A percentile compares a stretch with the other conserved stretches of the same genome.
Conservation (phyloP, 345 rosid genomes). For the Citrus maxima region DNA sequence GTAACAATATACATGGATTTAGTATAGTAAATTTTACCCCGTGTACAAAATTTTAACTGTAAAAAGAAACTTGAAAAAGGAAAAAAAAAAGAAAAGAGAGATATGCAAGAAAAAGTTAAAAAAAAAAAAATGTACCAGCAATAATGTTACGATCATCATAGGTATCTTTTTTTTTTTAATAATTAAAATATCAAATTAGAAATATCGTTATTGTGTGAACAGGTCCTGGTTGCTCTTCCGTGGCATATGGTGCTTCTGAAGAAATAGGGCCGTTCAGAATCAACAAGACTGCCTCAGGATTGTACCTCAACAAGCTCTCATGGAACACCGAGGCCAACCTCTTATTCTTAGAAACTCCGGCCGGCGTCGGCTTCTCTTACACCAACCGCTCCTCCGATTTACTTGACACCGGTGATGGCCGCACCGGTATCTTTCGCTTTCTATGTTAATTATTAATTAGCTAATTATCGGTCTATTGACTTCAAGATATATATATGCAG, state of each 20-base stretch:
- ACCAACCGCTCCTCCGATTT: constrained; percentile 80
- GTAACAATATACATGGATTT: too few species aligned
- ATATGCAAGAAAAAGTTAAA: too few species aligned
- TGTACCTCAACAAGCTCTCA: constrained; percentile 79
- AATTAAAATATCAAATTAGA: too few species aligned
- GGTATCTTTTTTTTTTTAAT: too few species aligned
- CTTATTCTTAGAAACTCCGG: constrained; percentile 92
- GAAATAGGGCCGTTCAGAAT: constrained; percentile 96
- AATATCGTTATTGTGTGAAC: not conserved
- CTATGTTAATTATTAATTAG: too few species aligned
- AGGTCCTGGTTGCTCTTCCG: constrained; percentile 99
- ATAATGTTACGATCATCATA: too few species aligned
- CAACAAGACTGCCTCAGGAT: constrained; percentile 72
- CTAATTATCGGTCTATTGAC: too few species aligned
- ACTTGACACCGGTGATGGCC: constrained; percentile 68
- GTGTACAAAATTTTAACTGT: too few species aligned
- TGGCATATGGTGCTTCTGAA: constrained; percentile 99
- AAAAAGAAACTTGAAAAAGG: too few species aligned
- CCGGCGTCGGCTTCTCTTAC: constrained; percentile 99
- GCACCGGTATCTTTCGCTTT: constrained; percentile 57
- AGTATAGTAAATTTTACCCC: too few species aligned
- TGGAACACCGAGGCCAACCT: constrained; percentile 90
- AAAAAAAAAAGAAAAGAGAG: too few species aligned
- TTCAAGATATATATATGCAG: not conserved
- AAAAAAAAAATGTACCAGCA: too few species aligned